Base-by-base conservation (phyloP, 1,284 basidiomycete genomes). In the Pyrrhoderma noxium region DNA sequence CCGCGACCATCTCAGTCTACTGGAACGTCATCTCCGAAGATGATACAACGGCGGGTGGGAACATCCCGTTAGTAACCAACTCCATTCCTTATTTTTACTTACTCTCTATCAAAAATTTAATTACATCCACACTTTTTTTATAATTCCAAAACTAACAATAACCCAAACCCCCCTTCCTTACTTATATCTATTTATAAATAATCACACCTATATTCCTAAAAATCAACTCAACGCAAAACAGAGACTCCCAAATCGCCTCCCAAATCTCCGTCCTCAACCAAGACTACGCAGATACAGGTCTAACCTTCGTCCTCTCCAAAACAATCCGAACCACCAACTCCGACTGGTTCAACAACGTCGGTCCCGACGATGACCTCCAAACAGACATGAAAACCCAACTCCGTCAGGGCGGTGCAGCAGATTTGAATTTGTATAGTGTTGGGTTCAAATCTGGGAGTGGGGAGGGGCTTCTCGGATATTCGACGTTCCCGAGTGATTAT, bases 361-460 rank as follows among this genome's bases (percentile, higher is more conserved):
- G 68, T 2, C 73, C 73, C 5, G 62, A 61, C 48, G 62, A 58
- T 31, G 61, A 62, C 18, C 58, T 65, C 22, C 75, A 80, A 61
- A 72, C 67, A 5, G 60, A 67, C 8, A 80, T 80, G 77, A 80
- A 80, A 67, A 61, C 39, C 0, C 48, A 66, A 42, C 69, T 79
- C 41, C 69, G 73, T 40, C 55, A 65, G 46, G 76, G 77, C 39
- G 68, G 64, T 21, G 66, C 62, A 2, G 61, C 63, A 25, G 67
- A 64, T 27, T 68, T 80, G 53, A 80, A 79, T 58, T 66, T 79
- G 37, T 79, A 78, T 67, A 69, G 69, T 35, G 75, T 78, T 44
- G 70, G 69, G 16, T 70, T 70, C 59, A 61, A 45, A 41, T 63
- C 65, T 45, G 67, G 65, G 34, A 52, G 63, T 45, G 68, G 65